Conservation (phyloP, 768 basidiomycete species). For the Candolleomyces efflorescens region DNA sequence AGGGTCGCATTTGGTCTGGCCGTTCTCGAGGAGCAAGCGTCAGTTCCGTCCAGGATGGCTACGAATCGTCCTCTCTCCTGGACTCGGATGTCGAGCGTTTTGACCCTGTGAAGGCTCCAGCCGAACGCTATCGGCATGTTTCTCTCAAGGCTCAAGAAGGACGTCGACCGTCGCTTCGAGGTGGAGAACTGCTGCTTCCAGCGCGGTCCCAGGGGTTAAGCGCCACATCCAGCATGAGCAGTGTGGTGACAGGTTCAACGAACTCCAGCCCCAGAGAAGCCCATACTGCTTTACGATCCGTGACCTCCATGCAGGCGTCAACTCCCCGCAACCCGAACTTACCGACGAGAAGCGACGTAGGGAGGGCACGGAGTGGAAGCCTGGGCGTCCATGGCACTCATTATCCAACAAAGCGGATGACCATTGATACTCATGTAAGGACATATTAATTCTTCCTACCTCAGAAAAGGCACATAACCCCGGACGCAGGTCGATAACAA, state of each 20-base stretch:
- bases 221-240: constrained; percentile 32
- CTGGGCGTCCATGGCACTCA: constrained; percentile 40
- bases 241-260: constrained; percentile 31
- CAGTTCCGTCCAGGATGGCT: constrained; percentile 41
- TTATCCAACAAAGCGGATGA: constrained; percentile 27
- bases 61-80: constrained; percentile 30
- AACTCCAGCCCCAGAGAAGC: constrained; percentile 20
- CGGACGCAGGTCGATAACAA: background rate
- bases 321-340: background rate
- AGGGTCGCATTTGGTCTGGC: constrained; percentile 26
- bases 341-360: constrained; percentile 15
- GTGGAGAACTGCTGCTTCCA: constrained; percentile 61
- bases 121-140: constrained; percentile 41
- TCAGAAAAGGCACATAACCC: background rate
- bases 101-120: constrained; percentile 33
- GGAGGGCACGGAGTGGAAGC: constrained; percentile 60
- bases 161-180: constrained; percentile 39
- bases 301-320: constrained; percentile 14
- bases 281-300: constrained; percentile 9
- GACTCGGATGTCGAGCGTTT: constrained; percentile 56
- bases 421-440: constrained; percentile 34
- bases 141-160: constrained; percentile 46
- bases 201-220: constrained; percentile 40
- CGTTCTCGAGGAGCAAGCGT: constrained; percentile 56
- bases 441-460: constrained; percentile 2